Base-by-base conservation (phyloP, 768 basidiomycete genomes). In the Crepidotus variabilis region DNA sequence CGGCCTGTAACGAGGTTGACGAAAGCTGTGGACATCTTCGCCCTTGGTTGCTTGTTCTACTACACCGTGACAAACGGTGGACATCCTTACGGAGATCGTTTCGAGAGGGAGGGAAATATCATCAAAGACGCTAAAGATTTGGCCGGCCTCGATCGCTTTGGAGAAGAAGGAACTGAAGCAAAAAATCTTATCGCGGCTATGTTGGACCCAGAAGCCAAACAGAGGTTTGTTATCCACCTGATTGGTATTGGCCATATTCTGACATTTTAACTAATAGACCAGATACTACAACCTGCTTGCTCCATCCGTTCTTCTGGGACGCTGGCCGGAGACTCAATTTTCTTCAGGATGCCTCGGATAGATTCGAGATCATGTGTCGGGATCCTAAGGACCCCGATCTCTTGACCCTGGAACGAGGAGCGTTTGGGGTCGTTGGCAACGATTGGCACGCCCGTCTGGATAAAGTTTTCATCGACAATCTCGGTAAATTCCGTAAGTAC, bases 241-340 rank as follows among this genome's bases (percentile, higher is more conserved):
- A 45, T 46, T 48, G n/a, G 10, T 52, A 8, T 47, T 57, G 20
- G 54, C 36, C 9, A 46, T 33, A 22, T 49, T 24, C 9, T 59
- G 13, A 62, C 48, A 36, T 35, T 7, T 22, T 20, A 10, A 7
- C 46, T 35, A 53, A 22, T 64, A 93, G 96, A 65, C 97, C 95
- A 1, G 88, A 94, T 61, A 96, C 95, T 6, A 84, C 82, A 11
- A 84, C 83, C n/a, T 90, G 89, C 70, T 78, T 98, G 18, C 74
- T 90, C 20, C 96, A 98, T 73, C 97, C 97, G 0, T 96, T 91
- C 78, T 99, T 98, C 77, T 99, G 97, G 97, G 87, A 94, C 54
- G 75, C 94, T 0, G 87, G 81, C 7, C 85, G 89, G 55, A 82
- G 96, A 43, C 75, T 99, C 4, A 85, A 82, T 51, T 99, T 99